Evolutionary conservation across 805 yeast genomes (phyloP).

Genomic region (Metschnikowia baotianmanensis): DNA sequence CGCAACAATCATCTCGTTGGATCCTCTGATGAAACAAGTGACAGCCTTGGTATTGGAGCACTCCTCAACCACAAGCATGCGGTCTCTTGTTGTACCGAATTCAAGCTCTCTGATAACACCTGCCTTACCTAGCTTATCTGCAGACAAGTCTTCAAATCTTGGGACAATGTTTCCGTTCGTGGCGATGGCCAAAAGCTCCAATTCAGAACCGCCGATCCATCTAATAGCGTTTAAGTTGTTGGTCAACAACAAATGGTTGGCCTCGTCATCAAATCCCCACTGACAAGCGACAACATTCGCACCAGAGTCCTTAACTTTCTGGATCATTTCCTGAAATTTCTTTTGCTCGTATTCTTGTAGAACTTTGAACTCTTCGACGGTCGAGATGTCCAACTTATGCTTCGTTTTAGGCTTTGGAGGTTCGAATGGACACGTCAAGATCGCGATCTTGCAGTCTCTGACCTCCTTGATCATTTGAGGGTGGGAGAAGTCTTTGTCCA

Average conservation of each 20-base stretch:
- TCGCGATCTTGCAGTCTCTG: constrained; percentile 82
- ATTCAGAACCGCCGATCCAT: constrained; percentile 98
- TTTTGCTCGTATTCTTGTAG: constrained; percentile 90
- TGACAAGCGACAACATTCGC: constrained; percentile 97
- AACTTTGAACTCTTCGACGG: constrained; percentile 91
- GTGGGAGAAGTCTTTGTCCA: constrained; percentile 96
- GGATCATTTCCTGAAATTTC: constrained; percentile 88
- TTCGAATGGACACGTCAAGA: constrained; percentile 97
- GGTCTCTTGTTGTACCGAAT: constrained; percentile 94
- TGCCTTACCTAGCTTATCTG: constrained; percentile 83
- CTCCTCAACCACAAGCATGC: constrained; percentile 92
- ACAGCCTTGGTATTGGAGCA: constrained; percentile 85
- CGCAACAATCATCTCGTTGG: constrained; percentile 96
- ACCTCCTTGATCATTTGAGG: constrained; percentile 94
- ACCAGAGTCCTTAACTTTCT: constrained; percentile 80
- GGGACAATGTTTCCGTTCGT: constrained; percentile 98
- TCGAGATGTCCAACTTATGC: constrained; percentile 88
- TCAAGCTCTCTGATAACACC: constrained; percentile 83
- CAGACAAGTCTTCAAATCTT: constrained; percentile 85
- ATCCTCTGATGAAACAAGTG: constrained; percentile 90
- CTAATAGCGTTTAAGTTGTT: constrained; percentile 93
- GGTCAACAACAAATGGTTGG: constrained; percentile 85
- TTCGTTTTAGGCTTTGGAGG: constrained; percentile 99
- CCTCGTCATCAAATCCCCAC: constrained; percentile 99
- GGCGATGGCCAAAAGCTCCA: constrained; percentile 94